Evolutionary conservation across 345 rosid species (phyloP).

Genomic region (Ailanthus altissimus): DNA sequence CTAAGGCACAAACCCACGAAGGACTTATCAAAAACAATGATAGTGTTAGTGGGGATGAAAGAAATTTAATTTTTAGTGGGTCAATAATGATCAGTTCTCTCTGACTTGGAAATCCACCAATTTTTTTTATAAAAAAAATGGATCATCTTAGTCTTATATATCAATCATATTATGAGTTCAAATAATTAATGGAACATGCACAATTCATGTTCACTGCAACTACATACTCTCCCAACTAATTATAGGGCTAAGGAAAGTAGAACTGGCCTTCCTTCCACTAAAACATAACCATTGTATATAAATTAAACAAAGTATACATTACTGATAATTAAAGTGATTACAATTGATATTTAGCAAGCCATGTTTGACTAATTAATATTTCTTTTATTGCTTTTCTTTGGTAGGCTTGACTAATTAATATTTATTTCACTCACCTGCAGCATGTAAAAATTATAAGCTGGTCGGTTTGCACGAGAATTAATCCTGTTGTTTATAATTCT

Average conservation of each 20-base stretch:
- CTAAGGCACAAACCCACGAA: background rate
- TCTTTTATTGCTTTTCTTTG: background rate
- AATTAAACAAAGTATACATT: too few species aligned
- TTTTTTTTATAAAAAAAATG: conserved; percentile 18
- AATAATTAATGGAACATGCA: background rate
- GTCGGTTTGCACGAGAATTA: background rate
- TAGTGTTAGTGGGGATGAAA: conserved; percentile 5
- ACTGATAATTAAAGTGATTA: background rate
- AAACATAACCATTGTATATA: conserved; percentile 1
- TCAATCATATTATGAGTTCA: conserved; percentile 10
- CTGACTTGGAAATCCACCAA: conserved; percentile 37
- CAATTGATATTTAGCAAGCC: conserved; percentile 16
- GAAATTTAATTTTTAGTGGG: conserved; percentile 8
- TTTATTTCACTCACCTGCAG: background rate
- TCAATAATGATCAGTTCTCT: background rate
- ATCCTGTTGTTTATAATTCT: background rate
- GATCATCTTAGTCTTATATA: background rate
- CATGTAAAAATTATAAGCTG: background rate
- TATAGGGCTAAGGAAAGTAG: background rate
- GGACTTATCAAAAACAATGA: conserved; percentile 16
- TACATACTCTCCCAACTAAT: conserved; percentile 8
- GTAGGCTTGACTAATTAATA: conserved; percentile 2
- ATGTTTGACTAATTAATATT: conserved; percentile 13
- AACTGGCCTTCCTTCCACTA: conserved; percentile 9
- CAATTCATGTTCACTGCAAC: background rate